A percentile compares a stretch with the other conserved stretches of the same genome.
Conservation (phyloP, 257 asterid species). For the Solanum chiquidenum region DNA sequence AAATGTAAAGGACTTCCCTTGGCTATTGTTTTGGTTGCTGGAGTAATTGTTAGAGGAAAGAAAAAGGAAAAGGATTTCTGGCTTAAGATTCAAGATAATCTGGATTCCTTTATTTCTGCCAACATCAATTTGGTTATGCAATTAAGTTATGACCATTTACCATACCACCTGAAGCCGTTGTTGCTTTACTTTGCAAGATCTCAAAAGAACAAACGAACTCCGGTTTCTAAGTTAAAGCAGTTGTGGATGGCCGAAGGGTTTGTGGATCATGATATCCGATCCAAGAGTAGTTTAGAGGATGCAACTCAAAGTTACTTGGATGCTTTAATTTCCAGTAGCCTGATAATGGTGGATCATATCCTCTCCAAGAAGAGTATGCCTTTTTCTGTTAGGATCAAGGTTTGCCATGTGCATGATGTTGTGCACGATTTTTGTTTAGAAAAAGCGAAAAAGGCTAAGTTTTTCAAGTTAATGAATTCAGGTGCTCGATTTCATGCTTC, state of each 20-base stretch:
- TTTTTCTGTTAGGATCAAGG: no score
- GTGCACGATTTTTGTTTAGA: background rate
- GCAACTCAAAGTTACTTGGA: background rate
- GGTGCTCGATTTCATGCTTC: background rate
- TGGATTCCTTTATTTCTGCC: no score
- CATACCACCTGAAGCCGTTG: slow-evolving; percentile 15
- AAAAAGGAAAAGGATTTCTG: no score
- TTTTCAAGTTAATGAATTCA: background rate
- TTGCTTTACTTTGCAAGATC: slow-evolving; percentile 22
- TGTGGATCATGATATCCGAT: background rate
- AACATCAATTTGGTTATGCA: background rate
- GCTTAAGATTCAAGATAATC: no score
- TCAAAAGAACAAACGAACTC: slow-evolving; percentile 3
- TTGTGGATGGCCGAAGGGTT: slow-evolving; percentile 28
- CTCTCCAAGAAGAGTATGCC: background rate
- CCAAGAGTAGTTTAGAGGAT: background rate
- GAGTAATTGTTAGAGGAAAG: no score
- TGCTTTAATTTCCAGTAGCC: slow-evolving; percentile 7
- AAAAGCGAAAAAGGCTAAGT: slow-evolving; percentile 1
- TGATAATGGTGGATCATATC: background rate
- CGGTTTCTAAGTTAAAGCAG: background rate
- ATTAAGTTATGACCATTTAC: slow-evolving; percentile 18
- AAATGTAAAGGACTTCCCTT: no score
- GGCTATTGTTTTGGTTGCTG: no score
- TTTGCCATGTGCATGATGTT: no score